Evolutionary conservation across 2,329 filamentous ascomycete species (phyloP), one percentile per base, ranked within the genome.

Genomic region (Aspergillus udagawae): DNA sequence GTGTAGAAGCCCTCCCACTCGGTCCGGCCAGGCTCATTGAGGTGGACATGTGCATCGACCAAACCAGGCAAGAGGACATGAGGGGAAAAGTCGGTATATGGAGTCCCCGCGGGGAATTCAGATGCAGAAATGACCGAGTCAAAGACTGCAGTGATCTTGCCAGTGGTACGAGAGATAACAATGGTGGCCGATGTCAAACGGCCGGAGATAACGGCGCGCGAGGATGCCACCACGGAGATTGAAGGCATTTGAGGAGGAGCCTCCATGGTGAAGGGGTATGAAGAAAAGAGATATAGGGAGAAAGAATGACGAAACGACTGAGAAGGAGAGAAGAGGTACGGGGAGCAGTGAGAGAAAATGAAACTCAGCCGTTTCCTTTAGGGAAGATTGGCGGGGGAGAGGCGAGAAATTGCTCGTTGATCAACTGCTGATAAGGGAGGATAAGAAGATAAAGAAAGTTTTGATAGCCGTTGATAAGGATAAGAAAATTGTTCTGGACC

Each of bases 1-100:
- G 92, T 97, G 80, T 88, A 90, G 80, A 99, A 99, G 10, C 94
- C 94, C 72, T 99, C 94, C 94, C 94, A 97, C 83, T 97, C 93
- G 53, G 93, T 97, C 56, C 94, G 85, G 45, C 94, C 94, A 0
- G 94, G 94, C 77, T 99, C 94, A 70, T 97, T 97, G 66, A 97
- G 85, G 77, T 99, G 94, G 41, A 99, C 94, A 73, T 99, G 94
- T 38, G 94, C 93, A 73, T 99, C 94, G 20, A 99, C 93, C 29
- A 99, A 81, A 21, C 94, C 94, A 0, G 94, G 94, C 35, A 97
- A 82, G 42, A 99, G 80, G 49, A 97, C 82, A 74, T 88, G 84
- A 10, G 93, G 91, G 23, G 89, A 91, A 77, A 96, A 87, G 79
- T 99, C 88, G 64, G 85, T 82, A 75, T 97, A 97, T 5, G 82